Evolutionary conservation across 2,329 filamentous ascomycete genomes (phyloP).

Genomic region (Pseudogymnoascus sp.): DNA sequence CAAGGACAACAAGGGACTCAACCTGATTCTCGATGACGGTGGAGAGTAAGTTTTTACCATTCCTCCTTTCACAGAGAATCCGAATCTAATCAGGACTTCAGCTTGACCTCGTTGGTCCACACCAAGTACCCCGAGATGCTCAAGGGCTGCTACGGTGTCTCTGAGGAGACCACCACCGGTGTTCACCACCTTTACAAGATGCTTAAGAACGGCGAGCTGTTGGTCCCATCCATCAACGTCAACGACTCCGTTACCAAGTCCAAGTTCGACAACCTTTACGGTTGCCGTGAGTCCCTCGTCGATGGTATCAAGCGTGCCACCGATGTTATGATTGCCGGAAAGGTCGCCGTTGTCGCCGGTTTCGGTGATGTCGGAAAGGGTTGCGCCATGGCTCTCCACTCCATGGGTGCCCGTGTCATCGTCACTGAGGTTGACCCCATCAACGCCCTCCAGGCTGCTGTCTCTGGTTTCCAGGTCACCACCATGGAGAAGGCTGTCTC

Average conservation of each 20-base stretch:
- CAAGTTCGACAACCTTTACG: constrained; percentile 99
- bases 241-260: constrained; percentile 99
- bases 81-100: background rate
- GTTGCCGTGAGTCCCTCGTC: constrained; percentile 96
- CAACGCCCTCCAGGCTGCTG: constrained; percentile 98
- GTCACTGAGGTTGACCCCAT: constrained; percentile 98
- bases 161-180: constrained; percentile 98
- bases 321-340: constrained; percentile 99
- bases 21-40: constrained; percentile 98
- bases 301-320: constrained; percentile 99
- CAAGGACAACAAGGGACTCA: constrained; percentile 93
- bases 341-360: constrained; percentile 94
- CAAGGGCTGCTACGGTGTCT: constrained; percentile 96
- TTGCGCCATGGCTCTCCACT: constrained; percentile 89
- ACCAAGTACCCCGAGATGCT: constrained; percentile 98
- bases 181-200: constrained; percentile 99
- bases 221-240: constrained; percentile 96
- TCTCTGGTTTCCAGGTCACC: constrained; percentile 92
- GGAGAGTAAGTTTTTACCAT: constrained; percentile 51
- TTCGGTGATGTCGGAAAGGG: constrained; percentile 99
- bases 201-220: constrained; percentile 83
- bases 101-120: constrained; percentile 88
- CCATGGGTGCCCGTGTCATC: constrained; percentile 94
- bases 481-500: constrained; percentile 96
- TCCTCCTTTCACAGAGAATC: background rate